Conservation (phyloP, 257 asterid species). For the Rhazya stricta region DNA sequence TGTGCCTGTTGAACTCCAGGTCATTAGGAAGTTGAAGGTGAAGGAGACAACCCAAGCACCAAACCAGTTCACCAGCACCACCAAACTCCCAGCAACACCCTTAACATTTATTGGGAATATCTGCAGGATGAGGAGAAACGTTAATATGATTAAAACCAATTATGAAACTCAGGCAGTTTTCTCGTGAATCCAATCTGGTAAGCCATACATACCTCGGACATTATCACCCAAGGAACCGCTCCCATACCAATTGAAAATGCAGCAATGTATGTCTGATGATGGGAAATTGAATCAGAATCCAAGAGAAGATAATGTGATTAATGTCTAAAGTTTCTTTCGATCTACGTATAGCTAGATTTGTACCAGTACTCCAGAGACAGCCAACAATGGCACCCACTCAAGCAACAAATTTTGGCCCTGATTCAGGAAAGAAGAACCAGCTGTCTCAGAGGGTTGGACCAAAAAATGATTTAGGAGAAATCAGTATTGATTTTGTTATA, state of each 20-base stretch:
- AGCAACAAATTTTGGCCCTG: constrained; percentile 50
- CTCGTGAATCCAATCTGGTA: background rate
- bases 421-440: constrained; percentile 2
- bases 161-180: background rate
- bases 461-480: background rate
- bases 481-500: background rate
- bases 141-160: background rate
- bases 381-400: constrained; percentile 48
- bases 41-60: constrained; percentile 87
- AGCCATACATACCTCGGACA: constrained; percentile 65
- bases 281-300: background rate
- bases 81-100: constrained; percentile 76
- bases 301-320: background rate
- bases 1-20: constrained; percentile 73
- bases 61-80: constrained; percentile 72
- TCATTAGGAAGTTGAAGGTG: constrained; percentile 76
- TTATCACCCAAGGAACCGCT: constrained; percentile 87
- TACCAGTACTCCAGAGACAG: constrained; percentile 80
- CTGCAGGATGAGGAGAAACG: constrained; percentile 28
- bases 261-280: constrained; percentile 55
- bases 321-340: background rate
- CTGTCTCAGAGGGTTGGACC: background rate
- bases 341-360: background rate
- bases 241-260: constrained; percentile 82
- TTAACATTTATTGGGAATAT: constrained; percentile 76